These are phyloP conservation scores for Tricladium varicosporioides DNA, from an alignment of 2,329 filamentous ascomycete species.

Conservation along the genomic window DNA sequence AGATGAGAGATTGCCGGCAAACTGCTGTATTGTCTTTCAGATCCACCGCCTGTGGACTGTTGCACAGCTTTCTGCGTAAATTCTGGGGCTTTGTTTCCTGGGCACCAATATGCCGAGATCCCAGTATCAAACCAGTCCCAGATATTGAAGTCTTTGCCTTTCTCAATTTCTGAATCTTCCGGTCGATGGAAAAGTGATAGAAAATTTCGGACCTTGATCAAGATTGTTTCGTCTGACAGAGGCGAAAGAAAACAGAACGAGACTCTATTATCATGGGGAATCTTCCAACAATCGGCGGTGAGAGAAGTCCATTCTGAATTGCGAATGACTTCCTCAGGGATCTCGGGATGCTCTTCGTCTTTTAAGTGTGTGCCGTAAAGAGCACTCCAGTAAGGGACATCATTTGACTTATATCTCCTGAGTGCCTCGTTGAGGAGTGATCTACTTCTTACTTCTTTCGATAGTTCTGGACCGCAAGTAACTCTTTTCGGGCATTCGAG, in stretches of 20 bases:
- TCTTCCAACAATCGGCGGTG: conserved; percentile 11
- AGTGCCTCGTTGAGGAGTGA: neutral
- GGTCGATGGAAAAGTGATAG: conserved; percentile 3
- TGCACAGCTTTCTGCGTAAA: neutral
- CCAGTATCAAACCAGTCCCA: conserved; percentile 14
- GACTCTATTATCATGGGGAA: conserved; percentile 13
- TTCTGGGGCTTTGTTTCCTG: neutral
- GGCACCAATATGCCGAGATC: conserved; percentile 9
- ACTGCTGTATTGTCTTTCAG: neutral
- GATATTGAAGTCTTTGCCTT: conserved; percentile 7
- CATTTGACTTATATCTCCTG: neutral
- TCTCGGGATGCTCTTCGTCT: neutral
- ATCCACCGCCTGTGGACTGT: neutral
- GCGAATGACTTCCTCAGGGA: neutral
- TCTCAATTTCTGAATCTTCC: neutral
- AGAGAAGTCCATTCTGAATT: conserved; percentile 8
- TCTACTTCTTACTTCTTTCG: too few relatives aligned
- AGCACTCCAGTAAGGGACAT: neutral
- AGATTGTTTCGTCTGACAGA: neutral
- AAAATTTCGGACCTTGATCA: conserved; percentile 9
- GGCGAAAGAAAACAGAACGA: conserved; percentile 8
- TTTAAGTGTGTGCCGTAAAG: neutral
- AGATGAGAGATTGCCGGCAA: neutral
- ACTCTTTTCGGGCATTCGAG: too few relatives aligned
- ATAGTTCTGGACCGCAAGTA: too few relatives aligned